Percentiles rank a stretch among this genome's conserved stretches.
Conservation (phyloP, 192 early-diverging fungal genomes). For the Rhizophagus sp. region DNA sequence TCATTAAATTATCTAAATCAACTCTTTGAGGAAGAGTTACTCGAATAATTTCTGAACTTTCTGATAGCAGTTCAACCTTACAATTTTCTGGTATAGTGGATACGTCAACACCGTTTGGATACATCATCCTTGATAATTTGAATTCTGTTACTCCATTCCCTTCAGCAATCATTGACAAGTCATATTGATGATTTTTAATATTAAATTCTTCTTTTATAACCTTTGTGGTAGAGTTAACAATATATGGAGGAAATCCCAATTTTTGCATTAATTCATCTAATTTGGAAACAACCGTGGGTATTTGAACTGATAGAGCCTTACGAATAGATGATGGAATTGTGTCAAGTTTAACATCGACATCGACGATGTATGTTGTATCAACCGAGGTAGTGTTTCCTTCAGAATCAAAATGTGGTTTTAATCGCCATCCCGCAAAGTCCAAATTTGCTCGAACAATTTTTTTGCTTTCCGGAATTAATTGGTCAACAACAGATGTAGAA, state of each 20-base stretch:
- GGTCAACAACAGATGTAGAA: conserved; percentile 49
- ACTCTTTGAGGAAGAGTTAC: neutral
- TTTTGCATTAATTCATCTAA: conserved; percentile 47
- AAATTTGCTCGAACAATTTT: conserved; percentile 45
- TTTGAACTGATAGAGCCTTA: conserved; percentile 44
- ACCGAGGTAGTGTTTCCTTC: conserved; percentile 42
- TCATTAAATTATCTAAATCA: neutral
- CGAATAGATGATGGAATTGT: conserved; percentile 44
- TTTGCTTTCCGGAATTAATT: conserved; percentile 48
- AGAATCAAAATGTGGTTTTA: conserved; percentile 48
- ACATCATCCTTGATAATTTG: conserved; percentile 41
- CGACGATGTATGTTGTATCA: conserved; percentile 46
- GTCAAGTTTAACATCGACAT: conserved; percentile 51
- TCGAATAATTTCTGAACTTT: neutral
- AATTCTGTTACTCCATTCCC: conserved; percentile 49
- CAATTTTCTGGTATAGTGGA: conserved; percentile 44
- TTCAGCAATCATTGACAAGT: conserved; percentile 45
- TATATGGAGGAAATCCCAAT: conserved; percentile 56
- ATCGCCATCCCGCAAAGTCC: conserved; percentile 53
- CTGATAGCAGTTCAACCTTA: conserved; percentile 30
- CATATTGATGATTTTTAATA: conserved; percentile 41
- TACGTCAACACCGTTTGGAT: conserved; percentile 49
- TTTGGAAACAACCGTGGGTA: conserved; percentile 45
- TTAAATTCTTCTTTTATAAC: conserved; percentile 47
- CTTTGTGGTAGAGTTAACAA: conserved; percentile 48